Evolutionary conservation across 2,329 filamentous ascomycete genomes (phyloP), one percentile per base, ranked within the genome.

Genomic region (Clarireedia monteithiana): DNA sequence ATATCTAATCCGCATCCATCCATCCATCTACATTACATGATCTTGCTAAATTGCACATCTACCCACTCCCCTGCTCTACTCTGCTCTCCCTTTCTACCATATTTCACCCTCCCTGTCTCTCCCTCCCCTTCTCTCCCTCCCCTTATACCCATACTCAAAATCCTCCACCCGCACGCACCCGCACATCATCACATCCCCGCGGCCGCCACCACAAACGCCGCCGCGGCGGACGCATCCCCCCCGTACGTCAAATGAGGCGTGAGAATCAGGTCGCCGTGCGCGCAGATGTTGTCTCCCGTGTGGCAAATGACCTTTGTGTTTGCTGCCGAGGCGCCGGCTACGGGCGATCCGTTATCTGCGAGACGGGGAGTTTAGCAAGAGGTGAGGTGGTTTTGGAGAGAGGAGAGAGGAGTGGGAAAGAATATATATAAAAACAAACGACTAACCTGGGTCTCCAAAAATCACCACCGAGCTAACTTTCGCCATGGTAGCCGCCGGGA

Each of bases 371-470:
- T 30, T 27, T 47, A 47, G 45, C 6, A 64, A 64, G 1, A 63
- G 64, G 63, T 1, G 64, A 44, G 17, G n/a, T n/a, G n/a, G 4
- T 65, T 47, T 3, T 59, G 26, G 10, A 66, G 61, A 34, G 62
- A 53, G 26, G 26, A 27, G 26, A 27, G 6, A 30, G 27, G 9
- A 30, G 1, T 6, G 27, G 27, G 27, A 6, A 2, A 30, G 27
- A 9, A 30, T 6, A 9, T 6, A 30, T 7, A 30, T 9, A 10
- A 10, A 30, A 30, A 30, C 7, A 3, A 57, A 39, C 34, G 9
- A 49, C 52, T n/a, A 26, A 56, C 48, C 27, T 51, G 66, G 64
- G 9, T 67, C 66, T 1, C 66, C 66, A 47, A 67, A 66, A 2
- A 67, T 50, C 6, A 67, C 55, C 0, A 64, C 56, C 4, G 60